Evolutionary conservation across 192 early-diverging fungal genomes (phyloP).

Genomic region (Linnemannia schmuckeri): DNA sequence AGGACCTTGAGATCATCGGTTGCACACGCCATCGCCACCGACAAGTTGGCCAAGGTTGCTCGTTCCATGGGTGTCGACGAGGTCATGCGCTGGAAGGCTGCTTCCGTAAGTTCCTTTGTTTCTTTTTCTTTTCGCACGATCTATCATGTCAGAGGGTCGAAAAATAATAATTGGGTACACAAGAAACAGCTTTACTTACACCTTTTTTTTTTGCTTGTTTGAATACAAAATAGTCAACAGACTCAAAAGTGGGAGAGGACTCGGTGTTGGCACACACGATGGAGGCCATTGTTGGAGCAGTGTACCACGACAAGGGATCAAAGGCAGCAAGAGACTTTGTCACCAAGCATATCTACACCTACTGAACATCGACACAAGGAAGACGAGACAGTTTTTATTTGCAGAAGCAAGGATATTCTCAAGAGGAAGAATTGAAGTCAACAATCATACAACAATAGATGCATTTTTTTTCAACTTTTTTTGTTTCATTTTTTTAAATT

Average conservation of each 20-base stretch:
- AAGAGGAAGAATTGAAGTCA: neutral
- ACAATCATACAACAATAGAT: conserved; percentile 4
- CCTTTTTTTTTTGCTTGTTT: conserved; percentile 12
- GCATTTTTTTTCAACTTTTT: neutral
- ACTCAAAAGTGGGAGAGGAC: conserved; percentile 43
- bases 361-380: conserved; percentile 1
- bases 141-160: too few species aligned
- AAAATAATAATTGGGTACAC: too few species aligned
- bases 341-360: conserved; percentile 55
- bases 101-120: conserved; percentile 35
- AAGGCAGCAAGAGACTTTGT: conserved; percentile 60
- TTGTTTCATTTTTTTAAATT: neutral
- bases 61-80: conserved; percentile 42
- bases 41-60: conserved; percentile 43
- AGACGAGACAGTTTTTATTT: neutral
- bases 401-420: neutral
- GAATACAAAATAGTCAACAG: conserved; percentile 10
- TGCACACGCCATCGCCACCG: conserved; percentile 13
- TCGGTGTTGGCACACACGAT: conserved; percentile 56
- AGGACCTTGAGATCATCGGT: conserved; percentile 35
- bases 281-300: conserved; percentile 63
- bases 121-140: neutral
- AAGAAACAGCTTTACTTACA: too few species aligned
- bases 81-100: conserved; percentile 50
- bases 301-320: conserved; percentile 64